phyloP scores from a whole-genome alignment of 768 basidiomycete species.

The Lactarius hatsudake region DNA sequence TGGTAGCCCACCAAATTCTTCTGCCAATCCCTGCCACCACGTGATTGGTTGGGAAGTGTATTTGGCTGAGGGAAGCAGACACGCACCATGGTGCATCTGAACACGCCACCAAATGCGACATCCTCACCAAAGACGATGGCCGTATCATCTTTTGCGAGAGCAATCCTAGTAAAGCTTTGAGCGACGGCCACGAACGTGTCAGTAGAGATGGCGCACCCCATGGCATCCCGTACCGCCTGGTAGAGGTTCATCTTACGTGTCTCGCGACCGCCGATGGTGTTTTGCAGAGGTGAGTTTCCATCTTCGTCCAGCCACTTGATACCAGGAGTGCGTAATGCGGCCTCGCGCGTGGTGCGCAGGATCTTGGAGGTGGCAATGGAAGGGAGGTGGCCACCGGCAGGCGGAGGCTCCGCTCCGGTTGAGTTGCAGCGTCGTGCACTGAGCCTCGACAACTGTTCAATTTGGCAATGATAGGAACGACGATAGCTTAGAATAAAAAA shows the following conservation, averaged over 20 bases:
- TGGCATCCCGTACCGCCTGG: constrained; percentile 87
- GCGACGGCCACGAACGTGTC: constrained; percentile 5
- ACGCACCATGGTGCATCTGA: constrained; percentile 85
- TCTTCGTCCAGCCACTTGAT: constrained; percentile 70
- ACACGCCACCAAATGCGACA: constrained; percentile 93
- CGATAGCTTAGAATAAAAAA: constrained; percentile 3
- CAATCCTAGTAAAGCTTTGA: constrained; percentile 50
- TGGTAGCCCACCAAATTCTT: constrained; percentile 75
- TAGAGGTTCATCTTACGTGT: constrained; percentile 96
- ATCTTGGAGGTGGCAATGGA: constrained; percentile 67
- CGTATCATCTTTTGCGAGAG: constrained; percentile 78
- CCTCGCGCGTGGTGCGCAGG: constrained; percentile 63
- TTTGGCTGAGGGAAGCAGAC: not conserved
- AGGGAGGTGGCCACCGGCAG: constrained; percentile 75
- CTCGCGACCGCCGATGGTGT: constrained; percentile 69
- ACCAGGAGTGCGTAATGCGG: constrained; percentile 69
- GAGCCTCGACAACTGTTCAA: constrained; percentile 9
- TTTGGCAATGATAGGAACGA: not conserved
- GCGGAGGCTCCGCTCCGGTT: constrained; percentile 58
- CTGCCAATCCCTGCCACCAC: constrained; percentile 68
- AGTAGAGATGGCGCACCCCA: constrained; percentile 53
- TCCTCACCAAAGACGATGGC: constrained; percentile 91
- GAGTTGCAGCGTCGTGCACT: constrained; percentile 23
- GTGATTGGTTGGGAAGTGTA: not conserved
- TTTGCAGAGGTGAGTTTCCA: constrained; percentile 39